Evolutionary conservation across 495 filamentous ascomycete genomes (phyloP).

Genomic region (Penicillium alfredii): DNA sequence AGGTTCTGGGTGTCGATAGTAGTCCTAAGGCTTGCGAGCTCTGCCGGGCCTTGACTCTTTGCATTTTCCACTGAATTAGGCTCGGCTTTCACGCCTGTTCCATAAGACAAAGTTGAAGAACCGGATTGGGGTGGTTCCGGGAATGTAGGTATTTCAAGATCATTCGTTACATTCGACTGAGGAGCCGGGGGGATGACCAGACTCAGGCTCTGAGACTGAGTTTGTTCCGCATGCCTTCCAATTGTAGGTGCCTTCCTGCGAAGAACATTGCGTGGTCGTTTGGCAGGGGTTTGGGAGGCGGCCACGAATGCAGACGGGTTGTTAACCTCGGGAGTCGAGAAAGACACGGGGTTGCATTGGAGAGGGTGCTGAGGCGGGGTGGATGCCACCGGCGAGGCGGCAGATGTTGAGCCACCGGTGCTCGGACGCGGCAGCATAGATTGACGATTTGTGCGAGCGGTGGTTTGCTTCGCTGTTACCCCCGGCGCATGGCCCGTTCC

Average conservation of each 20-base stretch:
- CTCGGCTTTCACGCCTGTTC: conserved; percentile 9
- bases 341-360: conserved; percentile 14
- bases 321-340: conserved; percentile 15
- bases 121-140: conserved; percentile 7
- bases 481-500: conserved; percentile 19
- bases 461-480: conserved; percentile 14
- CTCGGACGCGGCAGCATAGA: conserved; percentile 31
- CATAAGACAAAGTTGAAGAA: conserved; percentile 5
- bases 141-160: not conserved
- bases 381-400: conserved; percentile 15
- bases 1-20: conserved; percentile 50
- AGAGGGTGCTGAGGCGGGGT: conserved; percentile 11
- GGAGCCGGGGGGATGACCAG: conserved; percentile 30
- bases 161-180: conserved; percentile 8
- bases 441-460: conserved; percentile 21
- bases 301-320: conserved; percentile 8
- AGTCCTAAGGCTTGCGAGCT: conserved; percentile 43
- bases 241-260: conserved; percentile 40
- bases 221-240: conserved; percentile 28
- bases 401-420: conserved; percentile 14
- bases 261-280: conserved; percentile 38
- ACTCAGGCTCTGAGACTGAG: conserved; percentile 29
- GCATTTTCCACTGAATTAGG: conserved; percentile 14
- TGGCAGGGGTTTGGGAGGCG: conserved; percentile 10
- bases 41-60: conserved; percentile 28